phyloP scores from a whole-genome alignment of 2,329 filamentous ascomycete genomes.

The Leptographium wingfieldii region DNA sequence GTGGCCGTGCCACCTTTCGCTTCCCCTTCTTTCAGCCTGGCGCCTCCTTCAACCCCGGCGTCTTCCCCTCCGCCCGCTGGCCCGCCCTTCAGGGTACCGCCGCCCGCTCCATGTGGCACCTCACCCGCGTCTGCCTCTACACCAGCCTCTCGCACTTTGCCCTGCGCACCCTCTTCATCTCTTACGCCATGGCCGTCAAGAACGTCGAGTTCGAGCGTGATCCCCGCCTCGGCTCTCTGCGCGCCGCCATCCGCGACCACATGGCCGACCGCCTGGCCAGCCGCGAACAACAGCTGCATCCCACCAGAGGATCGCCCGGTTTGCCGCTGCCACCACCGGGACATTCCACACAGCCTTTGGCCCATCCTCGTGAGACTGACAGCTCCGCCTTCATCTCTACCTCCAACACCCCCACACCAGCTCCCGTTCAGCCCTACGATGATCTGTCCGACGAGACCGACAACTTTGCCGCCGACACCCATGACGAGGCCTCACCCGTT shows the following conservation, averaged over 20 bases:
- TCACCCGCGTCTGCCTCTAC: constrained; percentile 6
- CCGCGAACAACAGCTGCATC: neutral
- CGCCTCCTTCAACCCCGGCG: constrained; percentile 7
- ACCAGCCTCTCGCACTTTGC: constrained; percentile 4
- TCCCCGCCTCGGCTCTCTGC: constrained; percentile 8
- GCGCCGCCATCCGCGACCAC: constrained; percentile 1
- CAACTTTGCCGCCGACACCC: neutral
- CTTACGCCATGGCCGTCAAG: constrained; percentile 5
- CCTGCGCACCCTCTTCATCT: constrained; percentile 4
- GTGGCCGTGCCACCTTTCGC: constrained; percentile 8
- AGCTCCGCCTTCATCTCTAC: neutral
- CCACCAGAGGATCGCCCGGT: neutral
- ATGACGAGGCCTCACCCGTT: constrained; percentile 14
- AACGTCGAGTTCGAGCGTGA: constrained; percentile 4
- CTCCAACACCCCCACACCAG: neutral
- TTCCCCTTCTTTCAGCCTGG: constrained; percentile 12
- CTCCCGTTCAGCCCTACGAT: neutral
- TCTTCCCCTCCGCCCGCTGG: constrained; percentile 4
- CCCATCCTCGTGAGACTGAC: neutral
- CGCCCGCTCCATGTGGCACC: constrained; percentile 11
- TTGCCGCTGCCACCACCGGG: neutral
- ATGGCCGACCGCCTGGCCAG: neutral
- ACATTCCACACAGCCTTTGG: neutral
- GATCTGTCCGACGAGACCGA: neutral
- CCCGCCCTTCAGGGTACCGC: constrained; percentile 1